Conservation (phyloP, 2,329 filamentous ascomycete species). For the Xylariales sp. region DNA sequence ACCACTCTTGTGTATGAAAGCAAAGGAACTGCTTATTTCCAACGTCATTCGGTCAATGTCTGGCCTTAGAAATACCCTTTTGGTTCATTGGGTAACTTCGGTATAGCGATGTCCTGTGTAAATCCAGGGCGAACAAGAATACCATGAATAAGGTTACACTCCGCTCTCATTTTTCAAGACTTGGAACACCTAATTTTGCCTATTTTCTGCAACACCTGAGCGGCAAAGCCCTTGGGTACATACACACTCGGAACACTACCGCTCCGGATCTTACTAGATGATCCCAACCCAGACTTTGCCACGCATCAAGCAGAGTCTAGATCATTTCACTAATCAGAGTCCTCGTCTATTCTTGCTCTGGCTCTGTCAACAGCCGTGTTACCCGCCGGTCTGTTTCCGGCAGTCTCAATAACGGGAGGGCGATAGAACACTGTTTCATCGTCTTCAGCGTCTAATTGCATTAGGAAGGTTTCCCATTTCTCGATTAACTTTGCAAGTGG, state of each 20-base stretch:
- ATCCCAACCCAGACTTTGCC: too few relatives aligned
- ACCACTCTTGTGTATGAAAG: constrained; percentile 18
- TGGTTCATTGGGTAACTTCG: too few relatives aligned
- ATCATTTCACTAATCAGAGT: constrained; percentile 55
- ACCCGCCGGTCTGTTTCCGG: constrained; percentile 39
- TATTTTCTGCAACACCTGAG: too few relatives aligned
- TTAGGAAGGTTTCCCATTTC: constrained; percentile 96
- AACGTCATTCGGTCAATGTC: constrained; percentile 1
- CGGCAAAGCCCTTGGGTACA: too few relatives aligned
- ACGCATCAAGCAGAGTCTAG: neutral
- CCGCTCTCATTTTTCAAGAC: too few relatives aligned
- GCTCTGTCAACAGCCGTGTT: constrained; percentile 58
- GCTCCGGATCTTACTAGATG: too few relatives aligned
- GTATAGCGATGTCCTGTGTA: too few relatives aligned
- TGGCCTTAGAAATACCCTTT: neutral
- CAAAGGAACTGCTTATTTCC: neutral
- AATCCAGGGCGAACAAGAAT: too few relatives aligned
- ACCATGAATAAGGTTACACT: too few relatives aligned
- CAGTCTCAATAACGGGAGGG: constrained; percentile 51
- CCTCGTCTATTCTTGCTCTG: constrained; percentile 53
- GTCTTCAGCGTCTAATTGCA: constrained; percentile 93
- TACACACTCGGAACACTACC: too few relatives aligned
- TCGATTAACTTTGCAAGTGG: constrained; percentile 55
- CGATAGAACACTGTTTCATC: constrained; percentile 67
- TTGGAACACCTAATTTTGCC: too few relatives aligned